These are phyloP conservation scores for Falciphora oryzae DNA, from an alignment of 2,329 filamentous ascomycete species.

Conservation along the genomic window DNA sequence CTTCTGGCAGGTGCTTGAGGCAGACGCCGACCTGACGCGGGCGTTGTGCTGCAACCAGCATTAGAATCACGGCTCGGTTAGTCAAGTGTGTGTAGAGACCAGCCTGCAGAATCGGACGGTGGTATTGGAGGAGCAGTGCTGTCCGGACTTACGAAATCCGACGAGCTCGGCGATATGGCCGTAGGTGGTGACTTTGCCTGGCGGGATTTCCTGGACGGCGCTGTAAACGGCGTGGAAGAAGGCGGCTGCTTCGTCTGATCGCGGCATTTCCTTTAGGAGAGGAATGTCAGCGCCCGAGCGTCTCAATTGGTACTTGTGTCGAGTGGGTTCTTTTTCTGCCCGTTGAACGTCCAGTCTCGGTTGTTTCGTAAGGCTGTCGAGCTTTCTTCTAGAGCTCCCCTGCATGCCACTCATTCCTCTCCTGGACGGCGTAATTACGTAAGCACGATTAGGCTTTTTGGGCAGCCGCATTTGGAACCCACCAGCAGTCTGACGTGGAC, in stretches of 20 bases:
- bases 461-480: too few species aligned
- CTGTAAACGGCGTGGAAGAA: conserved; percentile 76
- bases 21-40: conserved; percentile 84
- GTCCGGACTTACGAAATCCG: conserved; percentile 57
- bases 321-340: neutral
- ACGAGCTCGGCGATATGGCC: conserved; percentile 71
- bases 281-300: neutral
- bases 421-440: too few species aligned
- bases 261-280: conserved; percentile 50
- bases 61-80: neutral
- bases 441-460: too few species aligned
- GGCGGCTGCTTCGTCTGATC: conserved; percentile 66
- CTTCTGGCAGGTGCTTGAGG: conserved; percentile 73
- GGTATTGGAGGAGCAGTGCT: neutral
- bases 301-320: neutral
- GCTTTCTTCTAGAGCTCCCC: too few species aligned
- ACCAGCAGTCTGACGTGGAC: too few species aligned
- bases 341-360: too few species aligned
- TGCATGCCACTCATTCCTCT: too few species aligned
- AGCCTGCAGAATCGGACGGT: neutral
- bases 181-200: conserved; percentile 80
- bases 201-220: conserved; percentile 79
- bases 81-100: neutral
- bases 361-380: too few species aligned
- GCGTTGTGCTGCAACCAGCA: conserved; percentile 49